Base-by-base conservation (phyloP, 192 early-diverging fungal species). In the Spizellomyces sp. region DNA sequence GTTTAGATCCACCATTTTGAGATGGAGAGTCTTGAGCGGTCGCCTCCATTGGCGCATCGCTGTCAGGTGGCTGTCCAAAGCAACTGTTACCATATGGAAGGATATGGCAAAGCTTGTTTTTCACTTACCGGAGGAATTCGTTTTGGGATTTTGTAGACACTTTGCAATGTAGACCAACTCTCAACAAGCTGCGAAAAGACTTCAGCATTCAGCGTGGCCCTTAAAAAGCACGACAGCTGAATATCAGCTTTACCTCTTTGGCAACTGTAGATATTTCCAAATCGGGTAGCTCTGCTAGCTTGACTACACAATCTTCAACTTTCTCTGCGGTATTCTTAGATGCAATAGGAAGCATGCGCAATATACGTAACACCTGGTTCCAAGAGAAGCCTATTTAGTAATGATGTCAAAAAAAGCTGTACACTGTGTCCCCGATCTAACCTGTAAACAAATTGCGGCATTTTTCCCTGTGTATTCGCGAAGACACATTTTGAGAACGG, bases 301-400 rank as follows among this genome's bases (percentile, higher is more conserved):
- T 84, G 8, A 76, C 66, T 8, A 96, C 76, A 9, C 84, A 76
- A 9, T 87, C 90, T 66, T 93, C 90, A 63, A 98, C 78, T 9
- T 89, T 81, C 43, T 83, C 88, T 50, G 93, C 94, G 43, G 89
- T 82, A 75, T 98, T 95, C 42, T 89, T 77, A 8, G 92, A 90
- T 7, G 90, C 73, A 9, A 95, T 84, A 9, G 96, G 96, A 57
- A 98, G 83, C 21, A 81, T 83, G 4, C 87, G 84, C 45, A 98
- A 73, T 10, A 94, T 88, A 21, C 60, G 69, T 47, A 87, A 46
- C 19, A 77, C 71, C 75, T 83, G 45, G 58, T 12, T 43, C 36
- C 0, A 54, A 12, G 12, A 54, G 4, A n/a, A 12, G 50, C 50
- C 50, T 19, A 54, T 54, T 9, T 19, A 12, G 17, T 54, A 54